phyloP scores from a whole-genome alignment of 345 rosid genomes.

The Lumnitzera littorea region DNA sequence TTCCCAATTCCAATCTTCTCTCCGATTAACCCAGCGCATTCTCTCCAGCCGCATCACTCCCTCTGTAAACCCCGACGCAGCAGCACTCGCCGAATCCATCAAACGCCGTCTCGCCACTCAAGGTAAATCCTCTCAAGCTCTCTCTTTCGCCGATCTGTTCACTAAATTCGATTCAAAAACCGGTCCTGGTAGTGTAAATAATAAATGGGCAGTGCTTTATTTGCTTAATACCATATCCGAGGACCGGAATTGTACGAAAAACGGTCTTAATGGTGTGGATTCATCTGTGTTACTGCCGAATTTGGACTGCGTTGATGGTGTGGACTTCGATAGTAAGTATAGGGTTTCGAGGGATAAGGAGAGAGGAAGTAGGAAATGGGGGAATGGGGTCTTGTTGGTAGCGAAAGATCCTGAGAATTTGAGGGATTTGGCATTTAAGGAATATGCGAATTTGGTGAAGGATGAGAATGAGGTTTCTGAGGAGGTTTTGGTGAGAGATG shows the following conservation, averaged over 20 bases:
- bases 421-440: conserved; percentile 70
- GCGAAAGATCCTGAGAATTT: conserved; percentile 71
- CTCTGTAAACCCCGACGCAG: conserved; percentile 66
- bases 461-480: conserved; percentile 90
- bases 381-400: conserved; percentile 71
- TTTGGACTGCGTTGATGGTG: conserved; percentile 31
- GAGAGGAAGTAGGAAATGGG: conserved; percentile 36
- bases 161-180: conserved; percentile 73
- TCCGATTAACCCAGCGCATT: conserved; percentile 77
- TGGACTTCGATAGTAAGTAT: conserved; percentile 18
- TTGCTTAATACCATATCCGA: conserved; percentile 76
- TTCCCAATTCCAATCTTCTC: conserved; percentile 43
- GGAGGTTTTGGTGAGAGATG: conserved; percentile 84
- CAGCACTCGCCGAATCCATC: conserved; percentile 84
- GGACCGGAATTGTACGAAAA: conserved; percentile 36
- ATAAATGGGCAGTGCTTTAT: conserved; percentile 89
- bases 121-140: conserved; percentile 88
- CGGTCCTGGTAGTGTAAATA: conserved; percentile 81
- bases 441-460: conserved; percentile 54
- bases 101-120: conserved; percentile 87
- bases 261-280: conserved; percentile 29
- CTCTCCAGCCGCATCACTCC: conserved; percentile 84
- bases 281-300: conserved; percentile 52
- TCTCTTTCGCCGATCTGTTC: conserved; percentile 74
- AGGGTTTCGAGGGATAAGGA: conserved; percentile 24